Evolutionary conservation across 345 rosid genomes (phyloP), one percentile per base, ranked within the genome.

Genomic region (Raphanus sativus): DNA sequence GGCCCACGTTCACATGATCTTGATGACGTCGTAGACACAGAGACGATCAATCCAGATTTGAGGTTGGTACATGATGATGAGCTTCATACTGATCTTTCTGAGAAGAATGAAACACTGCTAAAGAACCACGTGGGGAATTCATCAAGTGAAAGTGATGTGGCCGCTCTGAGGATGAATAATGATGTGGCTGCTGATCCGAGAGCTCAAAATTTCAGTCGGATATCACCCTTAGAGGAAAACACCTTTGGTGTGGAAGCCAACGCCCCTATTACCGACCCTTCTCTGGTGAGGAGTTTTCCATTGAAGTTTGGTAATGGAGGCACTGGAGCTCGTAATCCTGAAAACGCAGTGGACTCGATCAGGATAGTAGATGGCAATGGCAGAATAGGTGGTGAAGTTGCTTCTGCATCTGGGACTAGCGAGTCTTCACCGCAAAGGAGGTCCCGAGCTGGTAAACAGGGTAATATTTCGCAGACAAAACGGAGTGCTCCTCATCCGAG

Each of bases 371-470:
- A 76, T 76, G 63, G 52, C 77, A 88, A 83, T 76, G 85, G 74
- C 60, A 80, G 86, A 80, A 75, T 79, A 80, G 65, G 69, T 52
- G 82, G 71, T 9, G 76, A 68, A 66, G 77, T 76, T 75, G 77
- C 77, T 81, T 74, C 82, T 83, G 83, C 81, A 48, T 84, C 87
- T 25, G 86, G 81, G 73, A 75, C 72, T 71, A 64, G 69, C 17
- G 40, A 79, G 67, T 70, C 88, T 67, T 80, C 85, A 76, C 80
- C 86, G 26, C 81, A 71, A 81, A 84, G 86, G 78, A 86, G 86
- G 73, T 74, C 80, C 26, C 81, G 77, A 52, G 38, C 11, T 60
- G 77, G 84, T 73, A 91, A 82, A 85, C 87, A 81, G 24, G 69
- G 83, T 61, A 77, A 71, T 69, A 81, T 70, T 77, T 70, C 85